These are phyloP conservation scores for Penicillium robsamsonii DNA, from an alignment of 495 filamentous ascomycete species.

Conservation along the genomic window DNA sequence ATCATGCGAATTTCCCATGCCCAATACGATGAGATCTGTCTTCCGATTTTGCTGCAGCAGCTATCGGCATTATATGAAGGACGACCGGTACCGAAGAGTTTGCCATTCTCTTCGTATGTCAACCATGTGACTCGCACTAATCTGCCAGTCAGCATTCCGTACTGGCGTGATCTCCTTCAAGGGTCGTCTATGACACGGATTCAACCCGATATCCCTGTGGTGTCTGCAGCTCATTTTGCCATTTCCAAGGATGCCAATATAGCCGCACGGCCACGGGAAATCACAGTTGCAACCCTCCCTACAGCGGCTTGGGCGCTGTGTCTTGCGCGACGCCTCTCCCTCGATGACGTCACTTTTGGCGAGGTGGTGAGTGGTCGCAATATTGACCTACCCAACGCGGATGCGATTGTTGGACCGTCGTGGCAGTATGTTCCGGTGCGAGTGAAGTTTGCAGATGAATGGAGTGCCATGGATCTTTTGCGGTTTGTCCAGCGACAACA, in stretches of 20 bases:
- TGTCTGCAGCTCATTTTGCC: constrained; percentile 26
- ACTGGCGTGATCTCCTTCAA: constrained; percentile 47
- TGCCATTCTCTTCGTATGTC: constrained; percentile 49
- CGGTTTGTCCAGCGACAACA: constrained; percentile 14
- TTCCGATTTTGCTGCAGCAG: constrained; percentile 48
- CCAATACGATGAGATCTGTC: constrained; percentile 59
- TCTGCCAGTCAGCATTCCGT: constrained; percentile 5
- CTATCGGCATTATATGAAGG: constrained; percentile 35
- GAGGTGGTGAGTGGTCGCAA: constrained; percentile 45
- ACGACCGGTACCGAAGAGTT: constrained; percentile 16
- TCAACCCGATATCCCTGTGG: constrained; percentile 30
- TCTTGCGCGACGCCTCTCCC: constrained; percentile 42
- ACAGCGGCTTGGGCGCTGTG: constrained; percentile 55
- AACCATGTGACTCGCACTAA: constrained; percentile 3
- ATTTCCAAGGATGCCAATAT: constrained; percentile 36
- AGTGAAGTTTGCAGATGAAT: constrained; percentile 15
- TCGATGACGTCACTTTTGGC: constrained; percentile 52
- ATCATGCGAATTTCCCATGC: constrained; percentile 56
- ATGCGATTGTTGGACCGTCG: constrained; percentile 34
- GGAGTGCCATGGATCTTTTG: constrained; percentile 26
- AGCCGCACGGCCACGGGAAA: constrained; percentile 36
- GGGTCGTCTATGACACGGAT: constrained; percentile 44
- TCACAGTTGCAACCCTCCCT: constrained; percentile 50
- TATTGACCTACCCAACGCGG: constrained; percentile 34
- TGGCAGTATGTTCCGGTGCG: constrained; percentile 24